phyloP scores from a whole-genome alignment of 2,329 filamentous ascomycete species.

The Scedosporium minutisporum region DNA sequence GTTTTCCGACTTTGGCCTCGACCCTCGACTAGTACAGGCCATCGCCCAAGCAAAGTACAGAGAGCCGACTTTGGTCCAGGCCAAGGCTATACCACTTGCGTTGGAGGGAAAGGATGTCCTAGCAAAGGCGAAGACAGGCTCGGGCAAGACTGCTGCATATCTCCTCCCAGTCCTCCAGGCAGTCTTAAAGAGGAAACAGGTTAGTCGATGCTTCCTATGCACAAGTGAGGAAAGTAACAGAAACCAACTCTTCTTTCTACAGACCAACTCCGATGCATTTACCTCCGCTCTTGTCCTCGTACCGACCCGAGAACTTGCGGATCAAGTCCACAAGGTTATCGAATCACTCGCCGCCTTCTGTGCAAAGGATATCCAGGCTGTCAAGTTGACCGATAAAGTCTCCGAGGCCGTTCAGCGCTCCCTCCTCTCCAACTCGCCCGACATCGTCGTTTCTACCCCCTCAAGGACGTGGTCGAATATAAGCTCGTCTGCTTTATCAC shows the following conservation, averaged over 20 bases:
- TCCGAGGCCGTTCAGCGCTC: conserved; percentile 82
- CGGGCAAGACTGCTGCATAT: conserved; percentile 96
- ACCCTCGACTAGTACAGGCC: conserved; percentile 76
- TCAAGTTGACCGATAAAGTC: conserved; percentile 85
- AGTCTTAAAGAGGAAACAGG: conserved; percentile 69
- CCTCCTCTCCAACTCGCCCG: conserved; percentile 73
- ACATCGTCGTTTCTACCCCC: conserved; percentile 86
- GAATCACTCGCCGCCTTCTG: conserved; percentile 73
- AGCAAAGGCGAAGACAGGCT: conserved; percentile 87
- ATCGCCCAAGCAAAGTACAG: conserved; percentile 76
- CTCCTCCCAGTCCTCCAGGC: conserved; percentile 78
- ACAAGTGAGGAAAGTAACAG: not conserved
- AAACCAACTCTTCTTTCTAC: conserved; percentile 11
- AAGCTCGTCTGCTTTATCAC: conserved; percentile 50
- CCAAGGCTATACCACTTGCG: conserved; percentile 76
- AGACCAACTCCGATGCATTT: conserved; percentile 36
- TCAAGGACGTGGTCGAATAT: conserved; percentile 73
- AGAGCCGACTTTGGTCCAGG: conserved; percentile 81
- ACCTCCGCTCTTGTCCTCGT: conserved; percentile 82
- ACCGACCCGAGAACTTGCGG: conserved; percentile 86
- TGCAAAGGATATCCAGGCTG: conserved; percentile 68
- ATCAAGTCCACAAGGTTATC: conserved; percentile 76
- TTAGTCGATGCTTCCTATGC: conserved; percentile 22
- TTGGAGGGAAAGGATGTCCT: conserved; percentile 83
- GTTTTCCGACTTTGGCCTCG: conserved; percentile 72